phyloP scores from a whole-genome alignment of 257 asterid genomes.

The Vinca minor region DNA sequence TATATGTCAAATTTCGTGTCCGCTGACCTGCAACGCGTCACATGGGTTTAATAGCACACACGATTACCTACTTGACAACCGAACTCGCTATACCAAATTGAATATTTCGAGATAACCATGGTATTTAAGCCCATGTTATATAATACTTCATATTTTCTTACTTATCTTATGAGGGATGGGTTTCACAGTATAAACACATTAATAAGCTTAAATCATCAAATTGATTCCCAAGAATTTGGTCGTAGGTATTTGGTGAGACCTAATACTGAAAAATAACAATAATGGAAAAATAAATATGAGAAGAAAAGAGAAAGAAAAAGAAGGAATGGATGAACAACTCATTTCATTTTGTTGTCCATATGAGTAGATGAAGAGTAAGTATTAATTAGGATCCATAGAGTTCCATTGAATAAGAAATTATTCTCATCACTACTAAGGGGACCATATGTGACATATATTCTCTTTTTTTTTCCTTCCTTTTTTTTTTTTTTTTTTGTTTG shows the following conservation, averaged over 20 bases:
- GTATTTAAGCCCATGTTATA: too few species aligned
- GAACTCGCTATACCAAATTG: too few species aligned
- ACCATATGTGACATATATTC: neutral
- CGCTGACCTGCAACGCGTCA: too few species aligned
- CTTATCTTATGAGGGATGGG: too few species aligned
- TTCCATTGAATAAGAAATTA: too few species aligned
- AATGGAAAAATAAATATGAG: neutral
- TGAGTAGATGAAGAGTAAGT: constrained; percentile 14
- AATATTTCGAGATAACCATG: too few species aligned
- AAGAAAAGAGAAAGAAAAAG: neutral
- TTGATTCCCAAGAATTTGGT: constrained; percentile 13
- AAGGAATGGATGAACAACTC: neutral
- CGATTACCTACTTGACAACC: too few species aligned
- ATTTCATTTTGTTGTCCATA: neutral
- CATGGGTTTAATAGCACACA: too few species aligned
- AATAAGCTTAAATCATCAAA: constrained; percentile 5
- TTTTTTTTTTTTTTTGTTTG: neutral
- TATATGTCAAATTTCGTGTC: too few species aligned
- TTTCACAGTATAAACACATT: neutral
- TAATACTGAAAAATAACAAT: constrained; percentile 3
- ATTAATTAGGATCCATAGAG: neutral
- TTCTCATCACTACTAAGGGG: neutral
- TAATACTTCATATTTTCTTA: too few species aligned
- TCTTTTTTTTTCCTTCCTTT: neutral
- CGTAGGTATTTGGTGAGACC: constrained; percentile 21